These are phyloP conservation scores for Immersiella caudata DNA, from an alignment of 495 filamentous ascomycete genomes.

Conservation along the genomic window DNA sequence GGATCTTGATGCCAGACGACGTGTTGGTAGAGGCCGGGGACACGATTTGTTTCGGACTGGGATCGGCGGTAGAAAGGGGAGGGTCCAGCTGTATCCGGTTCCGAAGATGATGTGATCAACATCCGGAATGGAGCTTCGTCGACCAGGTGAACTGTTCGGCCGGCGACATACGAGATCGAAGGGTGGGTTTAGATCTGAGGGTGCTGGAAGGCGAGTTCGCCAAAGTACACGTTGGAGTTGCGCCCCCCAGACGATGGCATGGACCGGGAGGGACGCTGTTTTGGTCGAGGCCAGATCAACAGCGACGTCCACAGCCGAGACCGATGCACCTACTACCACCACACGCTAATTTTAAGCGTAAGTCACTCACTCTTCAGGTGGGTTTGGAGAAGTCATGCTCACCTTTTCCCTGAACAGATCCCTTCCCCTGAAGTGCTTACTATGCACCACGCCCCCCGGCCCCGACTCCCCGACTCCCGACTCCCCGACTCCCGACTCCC, in stretches of 20 bases:
- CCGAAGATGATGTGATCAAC: slow-evolving; percentile 62
- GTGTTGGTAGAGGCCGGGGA: slow-evolving; percentile 60
- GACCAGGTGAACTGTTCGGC: slow-evolving; percentile 49
- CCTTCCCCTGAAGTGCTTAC: slow-evolving; percentile 65
- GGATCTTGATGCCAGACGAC: slow-evolving; percentile 55
- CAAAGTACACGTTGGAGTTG: slow-evolving; percentile 56
- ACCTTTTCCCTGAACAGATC: slow-evolving; percentile 57
- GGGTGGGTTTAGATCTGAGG: slow-evolving; percentile 49
- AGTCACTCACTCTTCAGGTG: not conserved
- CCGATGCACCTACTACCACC: slow-evolving; percentile 70
- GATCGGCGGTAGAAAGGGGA: slow-evolving; percentile 57
- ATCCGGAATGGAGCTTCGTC: slow-evolving; percentile 49
- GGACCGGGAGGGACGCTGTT: slow-evolving; percentile 35
- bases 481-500: slow-evolving; percentile 30
- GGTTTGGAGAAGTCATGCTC: not conserved
- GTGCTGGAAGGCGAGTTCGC: slow-evolving; percentile 54
- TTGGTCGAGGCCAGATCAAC: slow-evolving; percentile 59
- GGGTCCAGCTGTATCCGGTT: slow-evolving; percentile 59
- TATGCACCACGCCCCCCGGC: slow-evolving; percentile 63
- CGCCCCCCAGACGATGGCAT: slow-evolving; percentile 37
- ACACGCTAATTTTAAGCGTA: slow-evolving; percentile 41
- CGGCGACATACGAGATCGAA: slow-evolving; percentile 48
- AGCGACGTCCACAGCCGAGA: slow-evolving; percentile 74
- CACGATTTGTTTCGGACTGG: slow-evolving; percentile 54
- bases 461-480: slow-evolving; percentile 42